These are phyloP conservation scores for Pichia sp. DNA, from an alignment of 1,139 yeast genomes.

Conservation along the genomic window DNA sequence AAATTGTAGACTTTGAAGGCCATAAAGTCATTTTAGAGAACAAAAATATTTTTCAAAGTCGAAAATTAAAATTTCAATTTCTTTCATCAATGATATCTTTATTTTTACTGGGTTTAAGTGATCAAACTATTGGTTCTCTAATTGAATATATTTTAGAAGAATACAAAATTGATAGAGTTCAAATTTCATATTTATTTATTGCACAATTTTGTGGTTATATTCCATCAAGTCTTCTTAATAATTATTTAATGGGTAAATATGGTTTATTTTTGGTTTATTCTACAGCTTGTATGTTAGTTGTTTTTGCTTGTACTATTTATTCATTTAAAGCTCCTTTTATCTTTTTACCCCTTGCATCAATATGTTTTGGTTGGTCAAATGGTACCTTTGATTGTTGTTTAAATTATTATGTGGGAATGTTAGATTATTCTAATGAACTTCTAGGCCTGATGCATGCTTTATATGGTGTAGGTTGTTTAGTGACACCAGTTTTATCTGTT, in stretches of 20 bases:
- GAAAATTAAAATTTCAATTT: slow-evolving; percentile 39
- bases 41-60: slow-evolving; percentile 28
- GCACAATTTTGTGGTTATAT: slow-evolving; percentile 34
- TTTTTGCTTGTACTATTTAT: slow-evolving; percentile 19
- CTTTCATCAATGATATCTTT: slow-evolving; percentile 35
- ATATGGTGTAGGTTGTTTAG: slow-evolving; percentile 64
- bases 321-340: slow-evolving; percentile 34
- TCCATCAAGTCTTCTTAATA: slow-evolving; percentile 30
- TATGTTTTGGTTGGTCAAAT: slow-evolving; percentile 49
- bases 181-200: slow-evolving; percentile 30
- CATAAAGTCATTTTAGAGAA: slow-evolving; percentile 31
- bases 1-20: slow-evolving; percentile 14
- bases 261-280: slow-evolving; percentile 29
- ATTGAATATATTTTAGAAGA: slow-evolving; percentile 43
- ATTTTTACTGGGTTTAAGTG: slow-evolving; percentile 46
- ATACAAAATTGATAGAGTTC: slow-evolving; percentile 40
- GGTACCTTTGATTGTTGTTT: slow-evolving; percentile 58
- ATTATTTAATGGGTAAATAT: slow-evolving; percentile 20
- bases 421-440: slow-evolving; percentile 53
- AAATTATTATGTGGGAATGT: slow-evolving; percentile 52
- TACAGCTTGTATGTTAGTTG: slow-evolving; percentile 16
- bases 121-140: slow-evolving; percentile 52
- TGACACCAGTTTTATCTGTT: slow-evolving; percentile 43
- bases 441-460: slow-evolving; percentile 63
- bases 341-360: slow-evolving; percentile 34